Conservation (phyloP, 139 green algal species). For the Nannochloris sp. region DNA sequence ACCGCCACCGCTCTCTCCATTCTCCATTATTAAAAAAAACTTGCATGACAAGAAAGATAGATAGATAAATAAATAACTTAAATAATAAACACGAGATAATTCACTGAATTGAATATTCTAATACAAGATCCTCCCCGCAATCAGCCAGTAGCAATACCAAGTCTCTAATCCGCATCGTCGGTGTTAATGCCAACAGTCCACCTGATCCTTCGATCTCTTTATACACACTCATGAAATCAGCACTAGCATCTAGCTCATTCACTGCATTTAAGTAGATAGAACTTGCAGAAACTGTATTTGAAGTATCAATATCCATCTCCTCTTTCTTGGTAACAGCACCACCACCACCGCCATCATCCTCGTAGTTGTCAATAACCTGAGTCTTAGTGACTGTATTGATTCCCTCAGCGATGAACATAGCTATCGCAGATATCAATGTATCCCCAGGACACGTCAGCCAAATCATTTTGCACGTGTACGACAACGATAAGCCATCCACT, state of each 20-base stretch:
- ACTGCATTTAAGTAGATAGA: neutral
- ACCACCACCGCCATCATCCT: neutral
- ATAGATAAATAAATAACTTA: too few relatives aligned
- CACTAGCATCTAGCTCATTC: slow-evolving; percentile 12
- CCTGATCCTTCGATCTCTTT: neutral
- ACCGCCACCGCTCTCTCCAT: too few relatives aligned
- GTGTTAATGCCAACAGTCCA: neutral
- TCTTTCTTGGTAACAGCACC: neutral
- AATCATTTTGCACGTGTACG: slow-evolving; percentile 1
- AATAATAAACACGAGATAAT: too few relatives aligned
- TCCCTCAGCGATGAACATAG: neutral
- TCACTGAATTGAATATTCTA: slow-evolving; percentile 13
- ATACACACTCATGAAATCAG: slow-evolving; percentile 12
- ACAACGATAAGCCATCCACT: neutral
- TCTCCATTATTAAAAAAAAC: too few relatives aligned
- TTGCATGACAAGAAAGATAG: too few relatives aligned
- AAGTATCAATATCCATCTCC: too few relatives aligned
- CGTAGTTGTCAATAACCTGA: slow-evolving; percentile 16
- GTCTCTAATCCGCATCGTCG: too few relatives aligned
- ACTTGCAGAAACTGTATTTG: neutral
- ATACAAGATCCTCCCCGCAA: neutral
- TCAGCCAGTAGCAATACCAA: slow-evolving; percentile 5
- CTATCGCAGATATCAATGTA: neutral
- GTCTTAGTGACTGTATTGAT: too few relatives aligned
- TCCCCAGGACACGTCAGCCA: slow-evolving; percentile 4